Conservation (phyloP, 805 yeast species). For the Starmerella lactis-condensi region DNA sequence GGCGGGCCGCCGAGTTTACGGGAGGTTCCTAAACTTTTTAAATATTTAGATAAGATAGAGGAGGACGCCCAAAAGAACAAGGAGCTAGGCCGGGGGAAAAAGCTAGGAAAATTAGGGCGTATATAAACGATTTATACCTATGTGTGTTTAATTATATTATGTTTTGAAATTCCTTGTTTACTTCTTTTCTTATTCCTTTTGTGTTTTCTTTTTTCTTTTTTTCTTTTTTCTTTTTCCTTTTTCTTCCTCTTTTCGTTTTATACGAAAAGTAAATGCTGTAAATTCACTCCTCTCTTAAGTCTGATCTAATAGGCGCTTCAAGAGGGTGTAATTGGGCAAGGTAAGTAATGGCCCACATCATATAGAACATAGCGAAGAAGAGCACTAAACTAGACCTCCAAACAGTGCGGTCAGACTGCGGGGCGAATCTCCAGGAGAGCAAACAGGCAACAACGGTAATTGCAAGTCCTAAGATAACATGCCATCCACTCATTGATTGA, state of each 20-base stretch:
- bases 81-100: conserved; percentile 16
- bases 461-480: conserved; percentile 47
- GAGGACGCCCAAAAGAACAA: conserved; percentile 4
- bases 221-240: too few relatives aligned
- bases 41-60: conserved; percentile 3
- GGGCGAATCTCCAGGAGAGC: conserved; percentile 72
- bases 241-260: too few relatives aligned
- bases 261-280: too few relatives aligned
- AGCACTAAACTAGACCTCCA: conserved; percentile 56
- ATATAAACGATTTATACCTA: too few relatives aligned
- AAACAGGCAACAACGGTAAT: conserved; percentile 40
- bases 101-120: conserved; percentile 15
- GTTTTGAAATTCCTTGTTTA: too few relatives aligned
- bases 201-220: too few relatives aligned
- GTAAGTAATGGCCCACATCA: conserved; percentile 89
- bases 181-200: too few relatives aligned
- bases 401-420: conserved; percentile 49
- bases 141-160: too few relatives aligned
- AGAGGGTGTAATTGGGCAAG: conserved; percentile 74
- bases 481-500: conserved; percentile 35
- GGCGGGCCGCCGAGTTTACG: conserved; percentile 17
- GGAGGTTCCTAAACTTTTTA: conserved; percentile 6
- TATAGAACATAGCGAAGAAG: conserved; percentile 55
- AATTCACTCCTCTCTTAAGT: conserved; percentile 69
- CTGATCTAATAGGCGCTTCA: conserved; percentile 78